Evolutionary conservation across 2,329 filamentous ascomycete genomes (phyloP).

Genomic region (Claviceps maximensis): DNA sequence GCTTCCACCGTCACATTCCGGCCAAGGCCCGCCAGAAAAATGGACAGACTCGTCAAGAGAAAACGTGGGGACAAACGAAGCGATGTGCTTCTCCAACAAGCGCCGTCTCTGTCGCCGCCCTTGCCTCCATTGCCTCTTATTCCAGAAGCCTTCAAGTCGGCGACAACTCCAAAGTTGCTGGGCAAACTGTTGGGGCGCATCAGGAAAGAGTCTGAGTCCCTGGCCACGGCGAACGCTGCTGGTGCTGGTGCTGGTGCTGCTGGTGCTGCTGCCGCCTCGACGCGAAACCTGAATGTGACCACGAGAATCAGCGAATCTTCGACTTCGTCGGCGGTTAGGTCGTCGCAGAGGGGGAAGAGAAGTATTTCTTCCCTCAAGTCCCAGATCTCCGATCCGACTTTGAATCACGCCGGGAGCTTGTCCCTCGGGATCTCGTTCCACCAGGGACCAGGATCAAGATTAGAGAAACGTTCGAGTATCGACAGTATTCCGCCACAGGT

Average conservation of each 20-base stretch:
- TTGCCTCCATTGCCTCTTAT: constrained; percentile 19
- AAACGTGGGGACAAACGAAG: constrained; percentile 4
- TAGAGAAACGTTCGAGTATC: neutral
- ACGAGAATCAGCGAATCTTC: neutral
- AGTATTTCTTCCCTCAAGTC: constrained; percentile 10
- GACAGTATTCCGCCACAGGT: neutral
- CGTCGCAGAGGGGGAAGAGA: constrained; percentile 5
- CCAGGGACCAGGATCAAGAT: neutral
- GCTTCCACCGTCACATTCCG: neutral
- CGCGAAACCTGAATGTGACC: neutral
- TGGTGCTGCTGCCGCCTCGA: neutral
- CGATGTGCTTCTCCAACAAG: constrained; percentile 11
- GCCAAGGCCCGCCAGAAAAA: neutral
- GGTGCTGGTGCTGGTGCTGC: neutral
- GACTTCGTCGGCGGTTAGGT: neutral
- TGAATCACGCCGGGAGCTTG: constrained; percentile 2
- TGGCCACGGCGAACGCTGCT: neutral
- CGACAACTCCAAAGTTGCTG: constrained; percentile 14
- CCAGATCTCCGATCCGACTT: constrained; percentile 14
- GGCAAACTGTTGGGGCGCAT: constrained; percentile 17
- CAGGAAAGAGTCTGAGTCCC: constrained; percentile 11
- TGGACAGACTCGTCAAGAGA: neutral
- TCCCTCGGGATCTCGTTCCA: neutral
- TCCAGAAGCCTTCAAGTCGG: constrained; percentile 15
- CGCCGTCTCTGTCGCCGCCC: neutral